Evolutionary conservation across 1,139 yeast genomes (phyloP).

Genomic region (Taphrina communis): DNA sequence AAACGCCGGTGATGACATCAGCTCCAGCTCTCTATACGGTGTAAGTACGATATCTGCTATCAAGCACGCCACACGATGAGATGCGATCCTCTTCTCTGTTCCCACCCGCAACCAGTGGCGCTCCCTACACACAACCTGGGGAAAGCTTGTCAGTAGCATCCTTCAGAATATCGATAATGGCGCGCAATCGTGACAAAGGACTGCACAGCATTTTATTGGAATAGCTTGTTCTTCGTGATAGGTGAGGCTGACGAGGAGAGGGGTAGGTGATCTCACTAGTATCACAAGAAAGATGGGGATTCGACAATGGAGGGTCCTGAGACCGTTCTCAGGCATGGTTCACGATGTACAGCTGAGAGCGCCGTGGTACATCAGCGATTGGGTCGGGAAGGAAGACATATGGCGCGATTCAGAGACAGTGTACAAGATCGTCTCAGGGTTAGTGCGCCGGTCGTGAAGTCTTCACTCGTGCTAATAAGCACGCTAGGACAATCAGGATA

Average conservation of each 20-base stretch:
- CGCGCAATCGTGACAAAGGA: too few relatives aligned
- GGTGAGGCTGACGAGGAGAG: too few relatives aligned
- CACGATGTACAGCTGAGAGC: slow-evolving; percentile 62
- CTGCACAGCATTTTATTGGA: too few relatives aligned
- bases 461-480: neutral
- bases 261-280: too few relatives aligned
- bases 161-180: too few relatives aligned
- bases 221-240: too few relatives aligned
- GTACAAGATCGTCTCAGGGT: slow-evolving; percentile 74
- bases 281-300: slow-evolving; percentile 15
- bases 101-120: neutral
- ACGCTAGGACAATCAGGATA: slow-evolving; percentile 27
- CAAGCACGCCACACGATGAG: neutral
- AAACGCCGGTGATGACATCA: slow-evolving; percentile 2
- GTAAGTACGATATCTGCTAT: neutral
- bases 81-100: slow-evolving; percentile 5
- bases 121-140: neutral
- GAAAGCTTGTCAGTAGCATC: neutral
- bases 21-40: neutral
- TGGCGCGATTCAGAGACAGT: slow-evolving; percentile 86
- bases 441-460: slow-evolving; percentile 53
- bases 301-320: slow-evolving; percentile 19
- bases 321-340: slow-evolving; percentile 56
- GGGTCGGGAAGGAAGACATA: slow-evolving; percentile 80
- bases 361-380: slow-evolving; percentile 77